Conservation (phyloP, 1,139 yeast species). For the Taphrina populina region DNA sequence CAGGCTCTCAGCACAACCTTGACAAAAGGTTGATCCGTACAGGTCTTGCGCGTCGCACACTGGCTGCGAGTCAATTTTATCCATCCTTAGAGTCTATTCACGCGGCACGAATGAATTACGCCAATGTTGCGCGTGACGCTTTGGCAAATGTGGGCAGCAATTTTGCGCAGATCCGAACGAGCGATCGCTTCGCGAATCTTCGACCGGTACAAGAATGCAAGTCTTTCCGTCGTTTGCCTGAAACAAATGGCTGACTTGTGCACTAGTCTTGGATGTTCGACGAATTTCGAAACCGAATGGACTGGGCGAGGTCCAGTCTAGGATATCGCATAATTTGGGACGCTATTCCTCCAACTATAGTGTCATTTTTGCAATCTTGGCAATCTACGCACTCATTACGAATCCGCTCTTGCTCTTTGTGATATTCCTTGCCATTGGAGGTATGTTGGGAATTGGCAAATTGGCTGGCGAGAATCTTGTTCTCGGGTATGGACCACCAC, state of each 20-base stretch:
- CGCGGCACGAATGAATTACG: conserved; percentile 24
- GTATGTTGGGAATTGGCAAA: conserved; percentile 73
- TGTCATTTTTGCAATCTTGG: conserved; percentile 66
- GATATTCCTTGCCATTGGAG: conserved; percentile 55
- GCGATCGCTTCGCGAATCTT: conserved; percentile 59
- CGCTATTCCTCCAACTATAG: conserved; percentile 87
- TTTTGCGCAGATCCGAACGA: conserved; percentile 24
- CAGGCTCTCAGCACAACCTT: too few species aligned
- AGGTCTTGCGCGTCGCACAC: not conserved
- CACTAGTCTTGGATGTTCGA: conserved; percentile 69
- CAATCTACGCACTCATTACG: conserved; percentile 72
- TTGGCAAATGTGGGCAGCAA: conserved; percentile 22
- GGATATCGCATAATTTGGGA: conserved; percentile 80
- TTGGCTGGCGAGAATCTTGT: conserved; percentile 75
- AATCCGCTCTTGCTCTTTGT: conserved; percentile 83
- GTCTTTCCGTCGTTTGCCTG: not conserved
- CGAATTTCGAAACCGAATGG: conserved; percentile 87
- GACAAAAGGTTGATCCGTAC: too few species aligned
- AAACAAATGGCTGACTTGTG: not conserved
- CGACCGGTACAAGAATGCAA: conserved; percentile 75
- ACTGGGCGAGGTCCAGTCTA: conserved; percentile 82
- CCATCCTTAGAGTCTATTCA: conserved; percentile 15
- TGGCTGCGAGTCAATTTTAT: conserved; percentile 17
- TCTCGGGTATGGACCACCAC: conserved; percentile 33
- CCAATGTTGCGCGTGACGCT: conserved; percentile 31